A percentile compares a stretch with the other conserved stretches of the same genome.
Evolutionary conservation across 306 rosid genomes (phyloP).

Genomic region (Cicer yamashitae): DNA sequence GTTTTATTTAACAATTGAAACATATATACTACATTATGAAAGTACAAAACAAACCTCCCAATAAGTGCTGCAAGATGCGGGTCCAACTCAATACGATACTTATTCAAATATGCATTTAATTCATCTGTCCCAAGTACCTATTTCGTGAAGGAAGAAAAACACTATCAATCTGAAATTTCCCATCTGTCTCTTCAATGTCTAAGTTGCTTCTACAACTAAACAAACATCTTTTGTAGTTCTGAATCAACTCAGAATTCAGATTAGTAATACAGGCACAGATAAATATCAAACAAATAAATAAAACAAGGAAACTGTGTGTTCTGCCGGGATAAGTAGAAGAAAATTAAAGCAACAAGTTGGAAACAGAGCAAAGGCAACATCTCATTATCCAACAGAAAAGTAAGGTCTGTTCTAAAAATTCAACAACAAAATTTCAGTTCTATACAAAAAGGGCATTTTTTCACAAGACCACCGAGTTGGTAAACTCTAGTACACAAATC

Average conservation of each 20-base stretch:
- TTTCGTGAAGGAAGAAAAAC: slow-evolving; percentile 35
- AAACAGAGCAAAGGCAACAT: slow-evolving; percentile 26
- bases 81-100: slow-evolving; percentile 84
- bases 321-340: slow-evolving; percentile 26
- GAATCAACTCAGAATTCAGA: slow-evolving; percentile 19
- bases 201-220: slow-evolving; percentile 25
- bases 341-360: slow-evolving; percentile 19
- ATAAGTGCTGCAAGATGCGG: slow-evolving; percentile 83
- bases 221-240: slow-evolving; percentile 20
- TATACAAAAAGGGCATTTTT: background rate
- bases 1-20: slow-evolving; percentile 22
- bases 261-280: slow-evolving; percentile 3
- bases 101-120: slow-evolving; percentile 69
- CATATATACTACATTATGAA: background rate
- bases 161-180: slow-evolving; percentile 32
- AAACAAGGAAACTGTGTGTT: background rate
- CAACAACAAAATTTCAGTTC: background rate
- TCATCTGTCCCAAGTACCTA: slow-evolving; percentile 96
- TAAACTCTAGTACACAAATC: slow-evolving; percentile 22
- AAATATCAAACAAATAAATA: slow-evolving; percentile 6
- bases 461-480: slow-evolving; percentile 17
- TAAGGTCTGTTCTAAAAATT: background rate
- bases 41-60: slow-evolving; percentile 67
- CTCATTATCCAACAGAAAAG: background rate
- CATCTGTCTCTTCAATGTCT: slow-evolving; percentile 23